Base-by-base conservation (phyloP, 768 basidiomycete species). In the Boletus eberwhitei region DNA sequence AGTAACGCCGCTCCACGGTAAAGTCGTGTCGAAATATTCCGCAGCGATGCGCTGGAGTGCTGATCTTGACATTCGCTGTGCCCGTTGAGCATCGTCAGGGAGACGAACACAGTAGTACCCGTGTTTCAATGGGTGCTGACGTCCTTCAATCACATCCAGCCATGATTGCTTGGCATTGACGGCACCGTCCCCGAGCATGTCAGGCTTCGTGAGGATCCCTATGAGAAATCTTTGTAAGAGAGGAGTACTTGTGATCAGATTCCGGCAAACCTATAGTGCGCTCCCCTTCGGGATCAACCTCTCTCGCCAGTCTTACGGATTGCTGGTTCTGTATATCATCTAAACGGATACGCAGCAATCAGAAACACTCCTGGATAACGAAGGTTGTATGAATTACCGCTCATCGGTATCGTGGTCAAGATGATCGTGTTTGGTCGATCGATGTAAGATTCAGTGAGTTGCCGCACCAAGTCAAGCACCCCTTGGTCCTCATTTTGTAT, bases 151-250 rank as follows among this genome's bases (percentile, higher is more conserved):
- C 4, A 83, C 72, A 1, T 76, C 71, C n/a, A 73, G 69, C 84
- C 86, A 88, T 29, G 36, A 41, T 32, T 71, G 43, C 16, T 71
- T 77, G 42, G 73, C 42, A 39, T 76, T 71, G 5, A 64, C 74
- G 4, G 77, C 72, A 11, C 83, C 83, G 0, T 58, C 40, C 1
- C 70, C 64, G 1, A 90, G 66, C 5, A 67, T 74, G 58, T 90
- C 88, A 0, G 86, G 83, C 59, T 90, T 89, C 0, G 88, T 90
- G 11, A 88, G 74, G 1, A 90, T 79, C 6, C 84, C 87, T 88
- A 57, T 2, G 8, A 26, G 5, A 26, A 21, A 41, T 4, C 8
- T 22, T 9, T 34, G 19, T 55, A 7, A 61, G 38, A 37, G 0
- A 16, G 13, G 16, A 9, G 16, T 8, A 7, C 8, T 36, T 35